phyloP scores from a whole-genome alignment of 495 filamentous ascomycete species.

The Penicillium daleae region DNA sequence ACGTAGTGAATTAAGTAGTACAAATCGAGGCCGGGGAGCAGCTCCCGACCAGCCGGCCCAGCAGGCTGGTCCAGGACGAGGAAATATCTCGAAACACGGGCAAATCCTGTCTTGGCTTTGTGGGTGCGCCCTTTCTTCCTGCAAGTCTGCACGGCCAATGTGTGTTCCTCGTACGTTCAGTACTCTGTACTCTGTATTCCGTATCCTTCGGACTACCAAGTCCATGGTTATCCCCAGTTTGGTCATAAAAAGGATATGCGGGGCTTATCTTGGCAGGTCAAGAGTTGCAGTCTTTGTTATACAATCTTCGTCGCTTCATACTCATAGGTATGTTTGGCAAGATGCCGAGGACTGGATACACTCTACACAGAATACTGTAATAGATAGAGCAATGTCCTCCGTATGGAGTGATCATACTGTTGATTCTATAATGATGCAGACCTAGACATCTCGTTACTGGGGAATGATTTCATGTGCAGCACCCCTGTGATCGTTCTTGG shows the following conservation, averaged over 20 bases:
- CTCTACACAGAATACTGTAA: neutral
- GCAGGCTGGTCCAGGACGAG: conserved; percentile 3
- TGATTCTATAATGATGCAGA: neutral
- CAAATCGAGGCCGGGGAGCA: conserved; percentile 6
- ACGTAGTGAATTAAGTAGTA: neutral
- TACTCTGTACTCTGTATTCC: neutral
- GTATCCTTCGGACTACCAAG: neutral
- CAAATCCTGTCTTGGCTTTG: neutral
- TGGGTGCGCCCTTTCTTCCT: neutral
- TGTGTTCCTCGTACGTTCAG: neutral
- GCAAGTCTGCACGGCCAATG: neutral
- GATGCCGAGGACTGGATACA: neutral
- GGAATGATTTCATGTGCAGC: conserved; percentile 24
- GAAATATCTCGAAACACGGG: conserved; percentile 10
- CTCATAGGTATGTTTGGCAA: neutral
- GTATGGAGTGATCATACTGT: neutral
- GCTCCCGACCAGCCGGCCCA: conserved; percentile 12
- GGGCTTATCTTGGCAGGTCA: neutral
- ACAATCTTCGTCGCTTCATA: neutral
- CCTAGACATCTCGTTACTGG: neutral
- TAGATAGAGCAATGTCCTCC: neutral
- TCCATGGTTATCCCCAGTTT: neutral
- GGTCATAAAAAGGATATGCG: neutral
- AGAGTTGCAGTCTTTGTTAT: neutral
- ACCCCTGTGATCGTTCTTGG: conserved; percentile 11